Evolutionary conservation across 768 basidiomycete species (phyloP), one percentile per base, ranked within the genome.

Genomic region (Naganishia kalamii): DNA sequence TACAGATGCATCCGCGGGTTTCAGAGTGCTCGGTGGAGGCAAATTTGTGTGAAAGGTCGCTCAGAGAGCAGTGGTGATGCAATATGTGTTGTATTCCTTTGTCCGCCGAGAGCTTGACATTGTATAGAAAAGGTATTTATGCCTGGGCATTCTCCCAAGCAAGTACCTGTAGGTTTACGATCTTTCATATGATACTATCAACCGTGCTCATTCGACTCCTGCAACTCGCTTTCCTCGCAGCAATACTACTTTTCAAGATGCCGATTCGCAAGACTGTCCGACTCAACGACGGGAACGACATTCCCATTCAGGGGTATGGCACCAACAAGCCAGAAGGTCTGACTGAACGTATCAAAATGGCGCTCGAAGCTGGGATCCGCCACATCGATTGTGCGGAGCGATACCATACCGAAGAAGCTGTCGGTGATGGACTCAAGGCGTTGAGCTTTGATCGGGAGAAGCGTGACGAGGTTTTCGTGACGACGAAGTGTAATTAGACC

Each of bases 381-480:
- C 43, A 35, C 54, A 52, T 60, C 19, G 60, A 61, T 29, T 66
- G 43, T 17, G 57, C 65, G 25, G 51, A 52, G 21, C 19, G 49
- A 50, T 80, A 81, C 62, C 62, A 47, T 2, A 80, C 78, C 63
- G 72, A 75, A 51, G 62, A 49, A 3, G 70, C 68, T 5, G 68
- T 79, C 7, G 78, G 78, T 1, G 57, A 66, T 2, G 80, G 74
- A 0, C 48, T 80, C 11, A 68, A 68, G 32, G 43, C 68, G 30
- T 71, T 66, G 60, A 73, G 69, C 2, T 44, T 76, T n/a, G n/a
- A n/a, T n/a, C 17, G 17, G 37, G 10, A 40, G 10, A 51, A 70
- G 0, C 44, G 78, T 23, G 72, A 77, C 44, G 60, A 72, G 59
- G 73, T 88, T 11, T 88, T 82, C 75, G 80, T 88, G 70, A 84